Evolutionary conservation across 176 grass and related monocot genomes (phyloP).

Genomic region (Poa annua): DNA sequence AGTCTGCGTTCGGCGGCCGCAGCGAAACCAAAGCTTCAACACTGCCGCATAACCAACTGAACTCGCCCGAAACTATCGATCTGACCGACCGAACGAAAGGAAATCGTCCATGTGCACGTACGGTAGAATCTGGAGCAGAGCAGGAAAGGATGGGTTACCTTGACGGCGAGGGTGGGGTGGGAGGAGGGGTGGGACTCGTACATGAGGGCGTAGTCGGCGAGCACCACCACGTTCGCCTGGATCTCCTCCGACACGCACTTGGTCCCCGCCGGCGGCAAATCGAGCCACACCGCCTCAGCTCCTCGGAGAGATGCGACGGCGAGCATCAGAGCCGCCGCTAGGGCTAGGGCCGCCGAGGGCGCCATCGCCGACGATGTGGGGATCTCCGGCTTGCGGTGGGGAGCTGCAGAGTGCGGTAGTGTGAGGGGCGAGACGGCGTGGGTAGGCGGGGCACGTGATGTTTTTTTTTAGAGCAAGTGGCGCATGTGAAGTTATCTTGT

Average conservation of each 20-base stretch:
- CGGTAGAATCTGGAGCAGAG: background rate
- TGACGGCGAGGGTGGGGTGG: conserved; percentile 69
- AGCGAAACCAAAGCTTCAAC: background rate
- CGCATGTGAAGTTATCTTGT: no score
- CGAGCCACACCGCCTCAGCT: conserved; percentile 75
- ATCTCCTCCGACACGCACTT: conserved; percentile 99
- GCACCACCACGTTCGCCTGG: conserved; percentile 86
- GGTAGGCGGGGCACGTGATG: no score
- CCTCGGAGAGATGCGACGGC: conserved; percentile 32
- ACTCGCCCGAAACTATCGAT: background rate
- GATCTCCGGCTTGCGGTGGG: conserved; percentile 44
- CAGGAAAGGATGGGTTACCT: conserved; percentile 38
- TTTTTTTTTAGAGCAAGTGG: no score
- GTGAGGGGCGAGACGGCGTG: no score
- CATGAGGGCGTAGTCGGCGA: conserved; percentile 81
- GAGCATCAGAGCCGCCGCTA: conserved; percentile 30
- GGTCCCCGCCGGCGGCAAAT: conserved; percentile 71
- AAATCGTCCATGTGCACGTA: background rate
- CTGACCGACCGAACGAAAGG: background rate
- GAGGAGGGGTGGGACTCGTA: conserved; percentile 54
- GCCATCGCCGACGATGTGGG: conserved; percentile 21
- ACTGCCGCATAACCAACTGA: background rate
- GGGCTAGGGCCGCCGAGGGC: background rate
- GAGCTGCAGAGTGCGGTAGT: conserved; percentile 15
- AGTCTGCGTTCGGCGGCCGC: background rate